Conservation (phyloP, 371 early-diverging fungal genomes). For the Mortierella sp. region DNA sequence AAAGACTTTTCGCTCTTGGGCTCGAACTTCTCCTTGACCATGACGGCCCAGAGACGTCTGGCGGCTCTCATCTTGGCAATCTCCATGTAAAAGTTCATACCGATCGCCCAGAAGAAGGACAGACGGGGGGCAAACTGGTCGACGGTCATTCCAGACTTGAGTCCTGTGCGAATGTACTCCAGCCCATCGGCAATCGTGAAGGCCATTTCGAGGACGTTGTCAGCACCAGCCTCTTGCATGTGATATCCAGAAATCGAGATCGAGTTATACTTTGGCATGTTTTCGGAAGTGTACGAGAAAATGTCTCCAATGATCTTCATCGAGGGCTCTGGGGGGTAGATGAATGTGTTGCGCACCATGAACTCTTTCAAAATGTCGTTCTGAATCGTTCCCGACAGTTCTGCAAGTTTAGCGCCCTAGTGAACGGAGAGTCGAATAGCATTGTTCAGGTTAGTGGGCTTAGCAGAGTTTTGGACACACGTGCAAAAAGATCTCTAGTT, state of each 20-base stretch:
- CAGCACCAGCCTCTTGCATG: constrained; percentile 92
- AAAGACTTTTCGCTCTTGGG: constrained; percentile 81
- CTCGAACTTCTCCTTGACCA: constrained; percentile 83
- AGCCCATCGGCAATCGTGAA: constrained; percentile 91
- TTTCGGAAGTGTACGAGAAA: constrained; percentile 83
- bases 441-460: not conserved
- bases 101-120: constrained; percentile 92
- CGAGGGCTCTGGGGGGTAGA: constrained; percentile 88
- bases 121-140: constrained; percentile 90
- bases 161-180: constrained; percentile 82
- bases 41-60: constrained; percentile 84
- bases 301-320: constrained; percentile 91
- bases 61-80: constrained; percentile 92
- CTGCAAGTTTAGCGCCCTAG: constrained; percentile 77
- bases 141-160: constrained; percentile 86
- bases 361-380: constrained; percentile 94
- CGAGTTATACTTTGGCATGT: constrained; percentile 93
- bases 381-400: constrained; percentile 89
- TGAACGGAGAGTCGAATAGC: too few species aligned
- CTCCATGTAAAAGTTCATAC: constrained; percentile 96
- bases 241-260: constrained; percentile 94
- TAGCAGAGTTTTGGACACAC: not conserved
- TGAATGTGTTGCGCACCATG: constrained; percentile 93
- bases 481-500: not conserved
- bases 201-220: constrained; percentile 86